phyloP scores from a whole-genome alignment of 345 rosid species.

The Aethionema arabicum region DNA sequence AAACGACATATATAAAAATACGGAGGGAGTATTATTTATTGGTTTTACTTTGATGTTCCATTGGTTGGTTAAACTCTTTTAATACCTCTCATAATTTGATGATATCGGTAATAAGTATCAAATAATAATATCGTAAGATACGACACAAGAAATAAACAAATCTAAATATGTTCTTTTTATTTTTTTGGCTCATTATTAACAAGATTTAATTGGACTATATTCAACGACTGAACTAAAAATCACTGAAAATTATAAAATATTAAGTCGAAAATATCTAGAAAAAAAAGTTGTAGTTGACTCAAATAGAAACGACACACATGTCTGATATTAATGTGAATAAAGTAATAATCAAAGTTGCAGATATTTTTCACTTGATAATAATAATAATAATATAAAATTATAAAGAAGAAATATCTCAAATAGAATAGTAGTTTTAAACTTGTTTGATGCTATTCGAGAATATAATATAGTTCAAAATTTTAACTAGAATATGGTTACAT shows the following conservation, averaged over 20 bases:
- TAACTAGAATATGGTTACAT: neutral
- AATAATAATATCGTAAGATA: no score
- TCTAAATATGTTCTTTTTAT: no score
- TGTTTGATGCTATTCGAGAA: neutral
- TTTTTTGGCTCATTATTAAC: no score
- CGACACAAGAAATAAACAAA: no score
- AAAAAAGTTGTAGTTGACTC: conserved; percentile 11
- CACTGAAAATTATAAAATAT: conserved; percentile 2
- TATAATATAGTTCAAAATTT: neutral
- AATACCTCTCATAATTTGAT: no score
- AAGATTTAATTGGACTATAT: no score
- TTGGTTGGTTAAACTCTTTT: no score
- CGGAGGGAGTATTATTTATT: no score
- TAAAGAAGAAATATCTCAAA: neutral
- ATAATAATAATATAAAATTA: neutral
- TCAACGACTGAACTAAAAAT: conserved; percentile 3
- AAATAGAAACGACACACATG: conserved; percentile 31
- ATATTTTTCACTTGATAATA: conserved; percentile 24
- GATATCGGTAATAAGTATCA: no score
- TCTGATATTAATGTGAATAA: conserved; percentile 22
- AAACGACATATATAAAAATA: no score
- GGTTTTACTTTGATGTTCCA: no score
- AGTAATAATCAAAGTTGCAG: conserved; percentile 20
- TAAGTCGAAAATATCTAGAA: conserved; percentile 31
- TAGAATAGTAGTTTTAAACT: neutral